Evolutionary conservation across 208 protist species (phyloP), one percentile per base, ranked within the genome.

Genomic region (Trypanosomatidae sp.): DNA sequence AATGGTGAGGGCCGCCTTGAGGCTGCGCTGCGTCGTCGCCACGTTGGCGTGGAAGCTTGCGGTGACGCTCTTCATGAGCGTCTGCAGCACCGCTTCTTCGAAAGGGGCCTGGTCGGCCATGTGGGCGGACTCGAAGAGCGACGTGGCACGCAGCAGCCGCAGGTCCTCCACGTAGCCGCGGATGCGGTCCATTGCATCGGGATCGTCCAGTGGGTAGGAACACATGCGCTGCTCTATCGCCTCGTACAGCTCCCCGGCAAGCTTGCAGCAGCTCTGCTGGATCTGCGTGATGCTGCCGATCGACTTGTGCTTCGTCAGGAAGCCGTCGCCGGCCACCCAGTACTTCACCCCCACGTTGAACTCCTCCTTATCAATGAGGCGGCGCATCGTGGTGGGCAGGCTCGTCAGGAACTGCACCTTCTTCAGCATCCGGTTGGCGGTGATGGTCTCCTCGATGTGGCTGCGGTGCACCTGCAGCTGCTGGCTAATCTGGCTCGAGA

Each of bases 321-420:
- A 94, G 55, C 71, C 79, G 62, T 95, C 89, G 15, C 92, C 92
- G 43, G 84, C 82, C 9, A 93, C 81, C 91, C 92, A 97, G 76
- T 92, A 90, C 79, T 86, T 83, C 15, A 91, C 91, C 60, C 85
- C 84, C 13, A 81, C 74, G 64, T 55, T 76, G 73, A 88, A 88
- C 53, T 91, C 84, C 50, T 83, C 69, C 43, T 77, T 71, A 55
- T 92, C 85, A 66, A 92, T 81, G 7, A 92, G 82, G 46, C 81
- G 73, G 28, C 79, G 80, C 91, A 97, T 88, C 28, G 81, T 87
- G 25, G 68, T 83, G 13, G 91, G 84, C 19, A 97, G 88, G 2
- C 79, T 84, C 6, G 91, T 80, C 36, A 97, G 79, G 64, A 97
- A 97, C 77, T 91, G 87, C 13, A 92, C 83, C 75, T 95, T 95